phyloP scores from a whole-genome alignment of 1,284 basidiomycete genomes.

The Ceraceosorus bombacis region DNA sequence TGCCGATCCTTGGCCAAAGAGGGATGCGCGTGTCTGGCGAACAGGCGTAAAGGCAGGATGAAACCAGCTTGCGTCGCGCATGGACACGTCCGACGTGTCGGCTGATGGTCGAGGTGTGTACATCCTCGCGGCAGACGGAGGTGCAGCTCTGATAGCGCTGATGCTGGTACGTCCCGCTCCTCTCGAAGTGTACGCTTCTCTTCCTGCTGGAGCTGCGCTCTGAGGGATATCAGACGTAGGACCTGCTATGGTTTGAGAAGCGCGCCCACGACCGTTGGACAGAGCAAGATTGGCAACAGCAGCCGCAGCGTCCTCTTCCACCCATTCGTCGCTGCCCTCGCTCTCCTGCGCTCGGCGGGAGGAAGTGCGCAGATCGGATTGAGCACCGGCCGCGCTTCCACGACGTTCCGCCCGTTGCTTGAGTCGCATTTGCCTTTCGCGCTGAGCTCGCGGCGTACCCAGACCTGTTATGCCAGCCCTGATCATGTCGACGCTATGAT shows the following conservation, averaged over 20 bases:
- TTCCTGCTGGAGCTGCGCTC: background rate
- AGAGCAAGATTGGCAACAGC: background rate
- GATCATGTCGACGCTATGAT: background rate
- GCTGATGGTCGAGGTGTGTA: too few species aligned
- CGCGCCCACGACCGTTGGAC: too few species aligned
- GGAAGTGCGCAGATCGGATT: background rate
- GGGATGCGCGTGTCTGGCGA: too few species aligned
- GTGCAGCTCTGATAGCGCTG: background rate
- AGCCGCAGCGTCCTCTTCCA: background rate
- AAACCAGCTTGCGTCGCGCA: conserved; percentile 4
- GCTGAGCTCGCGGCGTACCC: conserved; percentile 1
- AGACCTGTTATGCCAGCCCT: background rate
- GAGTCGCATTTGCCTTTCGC: background rate
- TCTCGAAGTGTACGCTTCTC: too few species aligned
- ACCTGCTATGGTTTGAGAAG: too few species aligned
- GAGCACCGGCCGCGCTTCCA: too few species aligned
- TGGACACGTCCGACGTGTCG: conserved; percentile 2
- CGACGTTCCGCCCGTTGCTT: background rate
- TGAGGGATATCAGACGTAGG: background rate
- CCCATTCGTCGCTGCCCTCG: conserved; percentile 8
- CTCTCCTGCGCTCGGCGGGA: background rate
- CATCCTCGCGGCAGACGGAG: background rate
- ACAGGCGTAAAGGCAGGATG: too few species aligned
- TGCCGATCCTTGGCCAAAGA: too few species aligned
- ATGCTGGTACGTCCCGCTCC: too few species aligned